Base-by-base conservation (phyloP, 768 basidiomycete species). In the Hemileccinum impolitum region DNA sequence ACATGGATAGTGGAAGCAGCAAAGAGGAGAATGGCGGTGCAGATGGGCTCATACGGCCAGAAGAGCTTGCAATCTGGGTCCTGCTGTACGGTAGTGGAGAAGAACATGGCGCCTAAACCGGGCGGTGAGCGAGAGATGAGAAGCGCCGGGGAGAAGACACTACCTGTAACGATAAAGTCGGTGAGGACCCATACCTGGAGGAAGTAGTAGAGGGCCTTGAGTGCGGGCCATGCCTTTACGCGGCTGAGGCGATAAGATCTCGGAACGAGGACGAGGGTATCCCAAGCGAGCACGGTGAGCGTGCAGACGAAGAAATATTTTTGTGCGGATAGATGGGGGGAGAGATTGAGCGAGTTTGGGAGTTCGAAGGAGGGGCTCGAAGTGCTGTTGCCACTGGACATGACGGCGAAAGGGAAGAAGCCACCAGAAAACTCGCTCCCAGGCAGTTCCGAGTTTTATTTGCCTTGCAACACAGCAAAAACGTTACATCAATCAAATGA, bases 291-390 rank as follows among this genome's bases (percentile, higher is more conserved):
- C 48, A 93, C 87, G 46, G 90, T 93, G 54, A 93, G 80, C 0
- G 90, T 89, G 73, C 90, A 93, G 55, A 92, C 90, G 40, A 88
- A 80, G 64, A 92, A 90, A 59, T 93, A 93, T 68, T 92, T 91
- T 75, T 91, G 90, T 0, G 90, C 90, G 26, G 79, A 81, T 31
- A 92, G 75, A 64, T 89, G 90, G 2, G 90, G 78, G 0, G 90
- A 78, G 6, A 91, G 79, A 56, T 85, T 72, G 61, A 92, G 82
- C 19, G 82, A 87, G 46, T 74, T 66, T 15, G 90, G 90, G 8
- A 91, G 65, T 0, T 13, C 12, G 14, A 9, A 2, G 31, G 46
- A 28, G 6, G 45, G 36, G 7, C 7, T 21, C 0, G 25, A 4
- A 2, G 34, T 52, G 18, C 46, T 25, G 45, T 43, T 60, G 45